phyloP scores from a whole-genome alignment of 208 protist genomes.

The Leishmania major region DNA sequence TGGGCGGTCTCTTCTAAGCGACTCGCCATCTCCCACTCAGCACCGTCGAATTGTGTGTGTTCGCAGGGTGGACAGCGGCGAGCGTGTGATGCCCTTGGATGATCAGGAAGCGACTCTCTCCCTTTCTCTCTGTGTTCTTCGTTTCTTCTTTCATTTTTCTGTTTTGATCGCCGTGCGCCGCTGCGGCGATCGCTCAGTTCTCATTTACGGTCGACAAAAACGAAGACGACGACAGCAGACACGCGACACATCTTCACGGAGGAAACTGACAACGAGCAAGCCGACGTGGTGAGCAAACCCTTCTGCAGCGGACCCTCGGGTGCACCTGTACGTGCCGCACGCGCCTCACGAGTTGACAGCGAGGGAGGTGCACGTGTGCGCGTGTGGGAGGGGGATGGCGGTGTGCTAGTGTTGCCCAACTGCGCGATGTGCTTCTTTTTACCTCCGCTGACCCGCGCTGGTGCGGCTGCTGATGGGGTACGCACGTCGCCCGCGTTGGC shows the following conservation, averaged over 20 bases:
- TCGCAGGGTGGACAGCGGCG: not conserved
- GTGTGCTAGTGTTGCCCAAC: not conserved
- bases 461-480: not conserved
- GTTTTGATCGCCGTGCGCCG: not conserved
- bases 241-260: not conserved
- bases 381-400: not conserved
- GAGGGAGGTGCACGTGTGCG: not conserved
- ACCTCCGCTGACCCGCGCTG: not conserved
- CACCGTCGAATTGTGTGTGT: not conserved
- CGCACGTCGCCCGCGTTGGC: not conserved
- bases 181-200: not conserved
- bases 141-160: not conserved
- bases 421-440: not conserved
- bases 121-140: not conserved
- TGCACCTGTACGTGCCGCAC: not conserved
- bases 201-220: not conserved
- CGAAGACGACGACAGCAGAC: too few species aligned
- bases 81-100: not conserved
- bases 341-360: not conserved
- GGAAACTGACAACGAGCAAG: not conserved
- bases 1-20: constrained; percentile 85
- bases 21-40: not conserved
- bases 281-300: too few species aligned
- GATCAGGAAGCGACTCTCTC: not conserved
- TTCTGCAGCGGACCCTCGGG: not conserved